Percentiles rank a stretch among this genome's conserved stretches.
These are phyloP conservation scores for Trametes villosa DNA, from an alignment of 768 basidiomycete species.

Conservation along the genomic window DNA sequence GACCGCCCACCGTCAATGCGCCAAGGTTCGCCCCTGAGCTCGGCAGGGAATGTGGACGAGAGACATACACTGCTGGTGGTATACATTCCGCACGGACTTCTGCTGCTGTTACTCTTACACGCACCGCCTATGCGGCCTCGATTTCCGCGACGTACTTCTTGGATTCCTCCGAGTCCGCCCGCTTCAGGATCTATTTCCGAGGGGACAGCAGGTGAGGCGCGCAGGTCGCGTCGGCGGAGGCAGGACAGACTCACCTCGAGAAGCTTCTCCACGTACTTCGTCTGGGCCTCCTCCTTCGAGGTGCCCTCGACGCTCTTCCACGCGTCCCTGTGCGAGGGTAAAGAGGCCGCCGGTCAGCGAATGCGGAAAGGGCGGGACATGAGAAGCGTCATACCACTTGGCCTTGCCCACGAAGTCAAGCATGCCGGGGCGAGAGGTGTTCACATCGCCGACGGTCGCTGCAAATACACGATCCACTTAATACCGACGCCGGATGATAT, in stretches of 20 bases:
- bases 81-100: conserved; percentile 4
- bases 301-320: conserved; percentile 78
- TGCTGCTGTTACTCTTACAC: conserved; percentile 17
- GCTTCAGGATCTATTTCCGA: conserved; percentile 57
- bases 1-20: neutral
- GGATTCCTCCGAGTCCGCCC: conserved; percentile 36
- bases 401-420: conserved; percentile 87
- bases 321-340: conserved; percentile 66
- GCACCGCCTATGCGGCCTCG: conserved; percentile 51
- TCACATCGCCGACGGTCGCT: conserved; percentile 80
- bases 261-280: conserved; percentile 77
- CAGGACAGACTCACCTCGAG: conserved; percentile 53
- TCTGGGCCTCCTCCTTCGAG: conserved; percentile 70
- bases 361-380: neutral
- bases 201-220: conserved; percentile 10
- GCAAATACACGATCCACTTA: conserved; percentile 1
- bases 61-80: conserved; percentile 4
- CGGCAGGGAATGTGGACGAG: neutral
- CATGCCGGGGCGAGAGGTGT: conserved; percentile 66
- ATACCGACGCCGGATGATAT: conserved; percentile 6
- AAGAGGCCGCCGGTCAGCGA: neutral
- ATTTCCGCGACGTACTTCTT: conserved; percentile 45
- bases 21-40: neutral
- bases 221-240: conserved; percentile 6
- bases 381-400: conserved; percentile 69